Percentiles rank a stretch among this genome's conserved stretches.
phyloP scores from a whole-genome alignment of 352 stramenopile genomes.

The Globisporangium sylvaticum region DNA sequence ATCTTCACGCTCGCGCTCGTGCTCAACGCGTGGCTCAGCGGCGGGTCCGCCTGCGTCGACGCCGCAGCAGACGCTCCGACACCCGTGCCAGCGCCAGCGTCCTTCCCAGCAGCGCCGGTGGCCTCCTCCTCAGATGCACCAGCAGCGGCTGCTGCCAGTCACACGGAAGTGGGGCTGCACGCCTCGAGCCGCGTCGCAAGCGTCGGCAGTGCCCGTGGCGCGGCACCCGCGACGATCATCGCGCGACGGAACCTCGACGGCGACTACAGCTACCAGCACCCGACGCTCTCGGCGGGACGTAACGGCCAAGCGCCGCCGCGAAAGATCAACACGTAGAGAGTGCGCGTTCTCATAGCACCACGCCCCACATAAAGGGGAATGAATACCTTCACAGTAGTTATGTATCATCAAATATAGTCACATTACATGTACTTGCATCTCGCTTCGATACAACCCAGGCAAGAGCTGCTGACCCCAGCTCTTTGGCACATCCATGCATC shows the following conservation, averaged over 20 bases:
- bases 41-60: background rate
- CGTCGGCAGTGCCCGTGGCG: background rate
- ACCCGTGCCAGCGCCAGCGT: background rate
- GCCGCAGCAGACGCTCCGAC: background rate
- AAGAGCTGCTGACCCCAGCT: too few species aligned
- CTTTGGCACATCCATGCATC: background rate
- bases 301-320: background rate
- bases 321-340: slow-evolving; percentile 8
- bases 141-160: background rate
- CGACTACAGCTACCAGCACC: slow-evolving; percentile 6
- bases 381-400: background rate
- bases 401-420: background rate
- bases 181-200: background rate
- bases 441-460: background rate
- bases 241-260: slow-evolving; percentile 3
- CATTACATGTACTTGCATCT: background rate
- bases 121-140: background rate
- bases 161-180: background rate
- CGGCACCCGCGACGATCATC: background rate
- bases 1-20: slow-evolving; percentile 41
- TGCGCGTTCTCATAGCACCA: background rate
- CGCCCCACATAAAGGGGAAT: background rate
- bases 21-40: slow-evolving; percentile 26
- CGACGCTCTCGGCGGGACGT: background rate
- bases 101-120: background rate